phyloP scores from a whole-genome alignment of 768 basidiomycete species.

The Tulasnella sp. region DNA sequence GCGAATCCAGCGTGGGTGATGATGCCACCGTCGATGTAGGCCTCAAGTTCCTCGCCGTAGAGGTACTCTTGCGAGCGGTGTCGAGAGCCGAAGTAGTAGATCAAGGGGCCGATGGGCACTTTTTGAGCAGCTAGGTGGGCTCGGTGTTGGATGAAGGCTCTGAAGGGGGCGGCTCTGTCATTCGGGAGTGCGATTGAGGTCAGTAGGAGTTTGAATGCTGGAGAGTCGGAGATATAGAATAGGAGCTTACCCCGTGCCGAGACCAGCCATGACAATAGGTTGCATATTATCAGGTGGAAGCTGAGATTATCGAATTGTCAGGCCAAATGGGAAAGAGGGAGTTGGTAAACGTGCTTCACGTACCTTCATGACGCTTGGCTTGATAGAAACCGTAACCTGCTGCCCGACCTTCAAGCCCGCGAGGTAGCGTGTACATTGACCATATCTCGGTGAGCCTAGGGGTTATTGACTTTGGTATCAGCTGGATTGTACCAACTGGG shows the following conservation, averaged over 20 bases:
- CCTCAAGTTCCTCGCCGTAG: constrained; percentile 93
- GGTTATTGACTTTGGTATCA: background rate
- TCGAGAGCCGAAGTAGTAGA: constrained; percentile 98
- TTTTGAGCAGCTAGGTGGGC: constrained; percentile 69
- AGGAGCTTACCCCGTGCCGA: constrained; percentile 64
- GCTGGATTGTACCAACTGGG: background rate
- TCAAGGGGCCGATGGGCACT: constrained; percentile 74
- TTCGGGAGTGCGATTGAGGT: background rate
- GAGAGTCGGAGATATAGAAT: background rate
- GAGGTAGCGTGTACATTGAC: constrained; percentile 95
- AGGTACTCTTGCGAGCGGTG: constrained; percentile 93
- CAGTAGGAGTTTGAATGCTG: background rate
- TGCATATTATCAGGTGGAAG: constrained; percentile 74
- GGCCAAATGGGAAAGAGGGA: constrained; percentile 13
- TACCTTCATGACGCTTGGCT: constrained; percentile 99
- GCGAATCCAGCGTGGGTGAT: constrained; percentile 88
- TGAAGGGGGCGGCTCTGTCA: constrained; percentile 79
- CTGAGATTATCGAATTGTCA: constrained; percentile 29
- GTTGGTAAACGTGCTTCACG: constrained; percentile 17
- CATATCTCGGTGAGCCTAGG: constrained; percentile 63
- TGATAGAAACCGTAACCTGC: constrained; percentile 94
- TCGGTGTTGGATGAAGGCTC: constrained; percentile 95
- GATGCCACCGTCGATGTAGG: constrained; percentile 72
- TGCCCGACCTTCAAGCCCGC: constrained; percentile 72
- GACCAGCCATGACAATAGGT: constrained; percentile 96